These are phyloP conservation scores for Fusarium sp. DNA, from an alignment of 2,329 filamentous ascomycete genomes.

Conservation along the genomic window DNA sequence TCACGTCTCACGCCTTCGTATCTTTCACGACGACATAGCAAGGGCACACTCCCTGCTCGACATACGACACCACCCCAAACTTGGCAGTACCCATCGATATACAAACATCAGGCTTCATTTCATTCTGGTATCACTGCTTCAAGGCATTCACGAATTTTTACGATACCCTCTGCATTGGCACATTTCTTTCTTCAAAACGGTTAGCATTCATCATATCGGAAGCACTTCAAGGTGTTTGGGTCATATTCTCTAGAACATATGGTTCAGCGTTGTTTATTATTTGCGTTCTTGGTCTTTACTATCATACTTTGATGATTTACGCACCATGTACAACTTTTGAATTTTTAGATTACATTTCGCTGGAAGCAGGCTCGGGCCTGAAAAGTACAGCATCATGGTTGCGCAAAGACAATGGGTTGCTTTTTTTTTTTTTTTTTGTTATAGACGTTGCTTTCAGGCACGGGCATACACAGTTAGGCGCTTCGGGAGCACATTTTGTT, in stretches of 20 bases:
- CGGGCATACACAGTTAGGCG: slow-evolving; percentile 12
- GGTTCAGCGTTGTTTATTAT: slow-evolving; percentile 11
- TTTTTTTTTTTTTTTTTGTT: neutral
- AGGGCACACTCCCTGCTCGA: neutral
- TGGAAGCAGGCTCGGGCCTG: slow-evolving; percentile 28
- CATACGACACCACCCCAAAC: neutral
- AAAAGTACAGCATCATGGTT: slow-evolving; percentile 21
- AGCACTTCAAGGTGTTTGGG: slow-evolving; percentile 42
- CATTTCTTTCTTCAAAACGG: slow-evolving; percentile 4
- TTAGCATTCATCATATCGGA: slow-evolving; percentile 1
- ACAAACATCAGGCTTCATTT: neutral
- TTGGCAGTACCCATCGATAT: neutral
- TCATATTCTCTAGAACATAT: slow-evolving; percentile 12
- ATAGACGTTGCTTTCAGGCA: slow-evolving; percentile 33
- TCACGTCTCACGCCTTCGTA: neutral
- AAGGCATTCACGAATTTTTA: slow-evolving; percentile 37
- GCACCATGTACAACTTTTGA: slow-evolving; percentile 8
- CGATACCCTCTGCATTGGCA: slow-evolving; percentile 36
- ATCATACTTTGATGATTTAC: slow-evolving; percentile 32
- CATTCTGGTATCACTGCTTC: slow-evolving; percentile 24
- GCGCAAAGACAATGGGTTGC: slow-evolving; percentile 10
- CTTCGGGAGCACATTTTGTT: slow-evolving; percentile 10
- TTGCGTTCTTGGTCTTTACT: neutral
- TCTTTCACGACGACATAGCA: neutral
- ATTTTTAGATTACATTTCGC: slow-evolving; percentile 28